These are phyloP conservation scores for Fomitopsis pulvina DNA, from an alignment of 768 basidiomycete species.

Conservation along the genomic window DNA sequence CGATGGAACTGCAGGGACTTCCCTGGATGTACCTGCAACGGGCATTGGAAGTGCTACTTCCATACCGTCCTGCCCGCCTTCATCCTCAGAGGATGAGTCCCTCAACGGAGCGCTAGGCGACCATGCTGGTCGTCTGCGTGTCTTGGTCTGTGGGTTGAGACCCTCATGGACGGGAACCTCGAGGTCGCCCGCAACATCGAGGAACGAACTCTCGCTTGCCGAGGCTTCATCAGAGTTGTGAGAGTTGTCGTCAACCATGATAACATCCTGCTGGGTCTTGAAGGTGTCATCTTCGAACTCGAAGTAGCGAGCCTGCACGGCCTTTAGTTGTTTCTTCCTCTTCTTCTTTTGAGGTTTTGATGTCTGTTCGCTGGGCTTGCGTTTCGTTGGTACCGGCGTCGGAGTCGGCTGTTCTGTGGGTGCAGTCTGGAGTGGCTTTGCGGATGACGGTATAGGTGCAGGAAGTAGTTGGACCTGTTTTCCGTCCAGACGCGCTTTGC, in stretches of 20 bases:
- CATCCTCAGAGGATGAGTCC: constrained; percentile 28
- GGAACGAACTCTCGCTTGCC: constrained; percentile 30
- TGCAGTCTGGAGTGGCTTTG: neutral
- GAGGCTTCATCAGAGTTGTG: constrained; percentile 15
- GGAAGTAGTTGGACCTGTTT: constrained; percentile 19
- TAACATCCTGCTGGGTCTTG: constrained; percentile 28
- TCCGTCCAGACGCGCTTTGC: constrained; percentile 45
- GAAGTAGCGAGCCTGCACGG: constrained; percentile 28
- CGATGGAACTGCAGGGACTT: constrained; percentile 29
- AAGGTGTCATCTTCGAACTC: constrained; percentile 30
- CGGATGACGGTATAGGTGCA: constrained; percentile 12
- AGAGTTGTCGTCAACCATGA: constrained; percentile 14
- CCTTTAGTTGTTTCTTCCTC: constrained; percentile 18
- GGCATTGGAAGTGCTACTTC: constrained; percentile 23
- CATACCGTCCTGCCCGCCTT: constrained; percentile 10
- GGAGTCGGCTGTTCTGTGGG: neutral
- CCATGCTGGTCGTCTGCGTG: constrained; percentile 34
- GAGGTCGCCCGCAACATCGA: constrained; percentile 16
- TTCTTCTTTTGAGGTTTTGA: constrained; percentile 21
- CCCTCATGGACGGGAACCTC: neutral
- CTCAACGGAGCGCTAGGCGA: constrained; percentile 46
- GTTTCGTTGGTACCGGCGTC: constrained; percentile 28
- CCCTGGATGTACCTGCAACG: neutral
- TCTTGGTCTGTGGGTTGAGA: neutral
- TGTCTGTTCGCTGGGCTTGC: constrained; percentile 33